A percentile compares a stretch with the other conserved stretches of the same genome.
Evolutionary conservation across 371 early-diverging fungal species (phyloP).

Genomic region (Fennellomyces sp.): DNA sequence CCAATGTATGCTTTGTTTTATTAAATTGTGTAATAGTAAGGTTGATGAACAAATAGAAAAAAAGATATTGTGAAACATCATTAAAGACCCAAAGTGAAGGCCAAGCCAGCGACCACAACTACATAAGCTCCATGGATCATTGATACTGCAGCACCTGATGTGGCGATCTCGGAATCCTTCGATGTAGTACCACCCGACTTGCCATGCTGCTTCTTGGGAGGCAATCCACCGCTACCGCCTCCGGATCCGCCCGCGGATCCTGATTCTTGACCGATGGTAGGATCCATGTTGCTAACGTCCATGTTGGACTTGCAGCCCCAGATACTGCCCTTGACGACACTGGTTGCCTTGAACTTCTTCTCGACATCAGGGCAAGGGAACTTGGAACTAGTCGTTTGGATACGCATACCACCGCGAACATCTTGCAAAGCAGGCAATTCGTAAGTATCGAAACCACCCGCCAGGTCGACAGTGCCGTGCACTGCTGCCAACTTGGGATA

Average conservation of each 20-base stretch:
- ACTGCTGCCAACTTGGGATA: conserved; percentile 50
- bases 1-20: not conserved
- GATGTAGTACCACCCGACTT: not conserved
- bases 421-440: conserved; percentile 48
- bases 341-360: conserved; percentile 34
- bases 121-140: not conserved
- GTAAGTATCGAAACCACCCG: conserved; percentile 50
- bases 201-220: not conserved
- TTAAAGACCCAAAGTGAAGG: conserved; percentile 1
- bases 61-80: not conserved
- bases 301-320: conserved; percentile 50
- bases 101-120: not conserved
- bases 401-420: conserved; percentile 55
- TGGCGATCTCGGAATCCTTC: not conserved
- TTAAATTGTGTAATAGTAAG: not conserved
- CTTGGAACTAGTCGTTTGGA: conserved; percentile 43
- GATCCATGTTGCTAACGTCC: conserved; percentile 32
- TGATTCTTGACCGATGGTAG: conserved; percentile 38
- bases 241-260: not conserved
- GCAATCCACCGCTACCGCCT: not conserved
- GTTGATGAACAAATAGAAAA: not conserved
- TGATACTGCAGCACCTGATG: not conserved
- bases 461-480: conserved; percentile 55
- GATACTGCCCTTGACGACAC: conserved; percentile 45
- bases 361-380: conserved; percentile 39